Evolutionary conservation across 1,284 basidiomycete genomes (phyloP).

Genomic region (Marasmius oreades): DNA sequence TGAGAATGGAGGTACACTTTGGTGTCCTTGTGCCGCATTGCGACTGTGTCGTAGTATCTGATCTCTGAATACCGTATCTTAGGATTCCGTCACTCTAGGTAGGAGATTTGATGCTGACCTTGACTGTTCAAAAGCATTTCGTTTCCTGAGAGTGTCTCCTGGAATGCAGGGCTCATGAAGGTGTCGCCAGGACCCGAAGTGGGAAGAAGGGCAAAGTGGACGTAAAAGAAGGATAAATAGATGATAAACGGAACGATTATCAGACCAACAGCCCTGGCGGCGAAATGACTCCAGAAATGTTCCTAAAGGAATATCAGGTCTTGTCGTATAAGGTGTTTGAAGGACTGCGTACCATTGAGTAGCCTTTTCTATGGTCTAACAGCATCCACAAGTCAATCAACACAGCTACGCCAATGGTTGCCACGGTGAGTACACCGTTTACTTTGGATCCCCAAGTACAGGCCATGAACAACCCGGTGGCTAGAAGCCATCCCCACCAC

Average conservation of each 20-base stretch:
- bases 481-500: slow-evolving; percentile 95
- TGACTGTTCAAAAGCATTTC: slow-evolving; percentile 88
- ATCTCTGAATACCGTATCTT: slow-evolving; percentile 59
- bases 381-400: slow-evolving; percentile 94
- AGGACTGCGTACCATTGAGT: slow-evolving; percentile 67
- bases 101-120: slow-evolving; percentile 47
- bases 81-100: background rate
- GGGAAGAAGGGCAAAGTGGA: slow-evolving; percentile 92
- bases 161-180: slow-evolving; percentile 98
- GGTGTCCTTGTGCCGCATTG: slow-evolving; percentile 88
- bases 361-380: slow-evolving; percentile 82
- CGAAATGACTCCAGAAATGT: slow-evolving; percentile 88
- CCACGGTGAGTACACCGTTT: slow-evolving; percentile 92
- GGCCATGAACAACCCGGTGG: slow-evolving; percentile 91
- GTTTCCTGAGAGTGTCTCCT: slow-evolving; percentile 92
- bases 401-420: slow-evolving; percentile 89
- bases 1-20: slow-evolving; percentile 96
- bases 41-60: slow-evolving; percentile 88
- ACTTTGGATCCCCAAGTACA: slow-evolving; percentile 98
- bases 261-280: slow-evolving; percentile 82
- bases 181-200: slow-evolving; percentile 90
- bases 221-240: slow-evolving; percentile 95
- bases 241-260: slow-evolving; percentile 86
- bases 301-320: slow-evolving; percentile 49
- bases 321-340: background rate